A percentile compares a stretch with the other conserved stretches of the same genome.
phyloP scores from a whole-genome alignment of 176 grass and related monocot species.

The Secale cereale region DNA sequence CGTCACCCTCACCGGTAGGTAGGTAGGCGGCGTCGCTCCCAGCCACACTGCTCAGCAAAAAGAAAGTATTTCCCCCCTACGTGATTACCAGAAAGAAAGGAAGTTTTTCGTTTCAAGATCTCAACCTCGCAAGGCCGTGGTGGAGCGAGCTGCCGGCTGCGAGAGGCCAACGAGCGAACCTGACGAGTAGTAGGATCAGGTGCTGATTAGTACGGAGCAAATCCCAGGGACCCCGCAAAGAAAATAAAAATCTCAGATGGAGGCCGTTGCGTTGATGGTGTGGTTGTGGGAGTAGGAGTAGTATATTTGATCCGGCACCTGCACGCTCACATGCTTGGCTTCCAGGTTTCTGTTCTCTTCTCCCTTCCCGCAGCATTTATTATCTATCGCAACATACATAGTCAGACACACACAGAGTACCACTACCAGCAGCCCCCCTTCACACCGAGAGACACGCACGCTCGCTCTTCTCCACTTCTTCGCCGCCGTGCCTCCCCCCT shows the following conservation, averaged over 20 bases:
- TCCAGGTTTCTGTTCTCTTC: neutral
- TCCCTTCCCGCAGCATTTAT: conserved; percentile 18
- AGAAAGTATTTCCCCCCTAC: neutral
- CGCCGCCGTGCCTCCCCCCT: neutral
- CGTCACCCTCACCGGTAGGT: neutral
- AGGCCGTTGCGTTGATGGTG: neutral
- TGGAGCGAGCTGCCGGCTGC: neutral
- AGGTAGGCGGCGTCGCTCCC: neutral
- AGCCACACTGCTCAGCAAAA: too few relatives aligned
- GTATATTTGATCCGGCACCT: neutral
- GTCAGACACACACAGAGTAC: neutral
- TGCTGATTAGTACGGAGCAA: conserved; percentile 3
- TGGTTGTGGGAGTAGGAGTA: neutral
- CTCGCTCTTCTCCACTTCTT: neutral
- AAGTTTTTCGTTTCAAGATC: neutral
- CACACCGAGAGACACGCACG: neutral
- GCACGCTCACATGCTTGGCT: conserved; percentile 1
- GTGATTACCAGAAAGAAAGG: neutral
- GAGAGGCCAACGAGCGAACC: too few relatives aligned
- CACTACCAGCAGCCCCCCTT: conserved; percentile 3
- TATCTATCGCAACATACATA: conserved; percentile 4
- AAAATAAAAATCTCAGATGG: too few relatives aligned
- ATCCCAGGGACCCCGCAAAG: too few relatives aligned
- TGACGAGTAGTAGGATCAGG: neutral
- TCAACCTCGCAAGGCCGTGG: neutral